These are phyloP conservation scores for Dittrichia graveolens DNA, from an alignment of 129 eudicot species.

Conservation along the genomic window DNA sequence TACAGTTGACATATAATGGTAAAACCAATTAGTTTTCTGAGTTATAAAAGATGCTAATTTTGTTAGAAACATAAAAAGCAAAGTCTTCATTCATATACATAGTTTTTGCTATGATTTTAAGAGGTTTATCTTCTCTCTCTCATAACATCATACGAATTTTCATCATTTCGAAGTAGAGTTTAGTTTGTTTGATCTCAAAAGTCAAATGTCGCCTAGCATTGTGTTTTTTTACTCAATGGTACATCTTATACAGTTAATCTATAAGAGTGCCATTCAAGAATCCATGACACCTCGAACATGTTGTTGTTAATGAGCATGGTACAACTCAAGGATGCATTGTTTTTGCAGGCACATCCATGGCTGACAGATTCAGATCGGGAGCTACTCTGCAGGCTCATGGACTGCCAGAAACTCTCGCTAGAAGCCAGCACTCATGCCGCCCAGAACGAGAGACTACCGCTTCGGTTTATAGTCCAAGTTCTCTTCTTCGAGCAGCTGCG, in stretches of 20 bases:
- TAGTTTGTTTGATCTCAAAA: conserved; percentile 20
- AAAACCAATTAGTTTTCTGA: conserved; percentile 6
- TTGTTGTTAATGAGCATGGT: not conserved
- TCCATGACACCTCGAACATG: not conserved
- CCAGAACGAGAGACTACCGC: conserved; percentile 77
- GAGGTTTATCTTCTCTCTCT: not conserved
- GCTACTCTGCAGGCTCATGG: conserved; percentile 70
- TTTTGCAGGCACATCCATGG: conserved; percentile 70
- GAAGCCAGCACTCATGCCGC: conserved; percentile 87
- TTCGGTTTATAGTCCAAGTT: conserved; percentile 67
- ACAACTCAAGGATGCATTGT: not conserved
- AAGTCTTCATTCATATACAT: not conserved
- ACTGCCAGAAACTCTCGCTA: conserved; percentile 72
- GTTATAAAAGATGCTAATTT: not conserved
- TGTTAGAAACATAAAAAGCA: not conserved
- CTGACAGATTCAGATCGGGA: conserved; percentile 71
- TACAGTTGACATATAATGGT: conserved; percentile 22
- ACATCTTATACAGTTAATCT: not conserved
- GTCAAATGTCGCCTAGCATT: not conserved
- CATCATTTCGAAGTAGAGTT: not conserved
- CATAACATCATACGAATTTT: not conserved
- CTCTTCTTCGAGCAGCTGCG: conserved; percentile 80
- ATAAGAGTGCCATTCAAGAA: not conserved
- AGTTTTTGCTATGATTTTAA: not conserved
- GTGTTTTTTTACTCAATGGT: not conserved